Evolutionary conservation across 192 early-diverging fungal species (phyloP), one percentile per base, ranked within the genome.

Genomic region (Coemansia sp.): DNA sequence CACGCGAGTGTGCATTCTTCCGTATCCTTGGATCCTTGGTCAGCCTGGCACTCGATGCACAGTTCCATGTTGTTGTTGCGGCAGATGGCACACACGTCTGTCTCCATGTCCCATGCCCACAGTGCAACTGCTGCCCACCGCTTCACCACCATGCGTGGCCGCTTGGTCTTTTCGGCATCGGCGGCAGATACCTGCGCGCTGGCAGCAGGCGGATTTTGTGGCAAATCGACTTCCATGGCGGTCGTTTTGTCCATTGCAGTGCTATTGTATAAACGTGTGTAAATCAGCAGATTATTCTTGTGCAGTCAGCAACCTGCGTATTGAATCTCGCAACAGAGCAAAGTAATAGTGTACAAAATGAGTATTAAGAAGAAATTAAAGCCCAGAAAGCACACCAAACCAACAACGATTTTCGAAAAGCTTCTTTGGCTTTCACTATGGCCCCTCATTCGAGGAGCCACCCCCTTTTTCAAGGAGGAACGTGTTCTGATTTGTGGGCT

Each of bases 61-160:
- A 95, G 86, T 71, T 98, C 96, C 96, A 98, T 98, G 80, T 95
- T 98, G 82, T 98, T 95, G 82, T 98, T 98, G 70, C 95, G 87
- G 79, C 96, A 98, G 84, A 98, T 98, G 58, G 96, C 95, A 68
- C 96, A 98, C 78, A 94, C 96, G 75, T 96, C 96, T 5, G 96
- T 93, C 20, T 93, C 93, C 83, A 97, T 95, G 75, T 98, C 94
- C 97, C 97, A 99, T 31, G 94, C 90, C 97, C 97, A 99, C 48
- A 99, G 83, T 25, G 97, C 95, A 15, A 99, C 97, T 0, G 95
- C 95, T 68, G 96, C 96, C 97, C 97, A 99, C 92, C 95, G 94
- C 78, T 97, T 97, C 68, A 97, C 89, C 79, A 95, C 92, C 59
- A 97, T 96, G n/a, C 94, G 88, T 75, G 91, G 90, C 72, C 88